Evolutionary conservation across 2,329 filamentous ascomycete species (phyloP).

Genomic region (Xylaria hypoxylon): DNA sequence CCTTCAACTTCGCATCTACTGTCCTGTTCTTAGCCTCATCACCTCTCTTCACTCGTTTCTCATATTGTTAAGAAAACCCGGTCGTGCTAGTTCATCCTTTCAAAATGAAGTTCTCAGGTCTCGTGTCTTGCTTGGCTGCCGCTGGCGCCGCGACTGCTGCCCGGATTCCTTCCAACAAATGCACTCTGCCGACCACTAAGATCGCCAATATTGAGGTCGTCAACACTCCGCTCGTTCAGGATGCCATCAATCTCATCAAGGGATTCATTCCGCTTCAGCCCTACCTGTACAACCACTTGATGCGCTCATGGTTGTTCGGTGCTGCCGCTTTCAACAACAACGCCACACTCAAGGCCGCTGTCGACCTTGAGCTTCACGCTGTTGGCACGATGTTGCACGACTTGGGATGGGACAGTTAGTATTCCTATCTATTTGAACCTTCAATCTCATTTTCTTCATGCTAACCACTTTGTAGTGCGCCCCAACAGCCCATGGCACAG

Average conservation of each 20-base stretch:
- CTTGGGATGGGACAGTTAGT: conserved; percentile 38
- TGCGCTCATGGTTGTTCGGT: conserved; percentile 38
- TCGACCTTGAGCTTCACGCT: conserved; percentile 38
- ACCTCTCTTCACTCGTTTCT: conserved; percentile 14
- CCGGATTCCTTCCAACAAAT: neutral
- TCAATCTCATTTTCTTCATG: neutral
- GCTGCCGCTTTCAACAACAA: conserved; percentile 39
- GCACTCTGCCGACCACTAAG: conserved; percentile 29
- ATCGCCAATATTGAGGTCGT: conserved; percentile 39
- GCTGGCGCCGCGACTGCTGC: conserved; percentile 13
- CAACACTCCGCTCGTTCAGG: conserved; percentile 33
- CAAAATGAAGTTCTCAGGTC: conserved; percentile 34
- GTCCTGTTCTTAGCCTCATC: conserved; percentile 15
- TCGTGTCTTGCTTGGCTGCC: conserved; percentile 23
- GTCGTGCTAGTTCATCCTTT: conserved; percentile 11
- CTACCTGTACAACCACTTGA: conserved; percentile 38
- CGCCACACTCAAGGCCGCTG: conserved; percentile 30
- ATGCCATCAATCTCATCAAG: conserved; percentile 29
- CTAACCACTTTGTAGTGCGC: conserved; percentile 31
- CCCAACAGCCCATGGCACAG: conserved; percentile 32
- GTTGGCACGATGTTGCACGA: conserved; percentile 35
- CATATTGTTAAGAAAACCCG: neutral
- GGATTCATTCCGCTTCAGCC: conserved; percentile 36
- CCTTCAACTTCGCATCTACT: conserved; percentile 2
- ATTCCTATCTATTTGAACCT: neutral